Evolutionary conservation across 2,329 filamentous ascomycete species (phyloP).

Genomic region (Verticillium nonalfalfae): DNA sequence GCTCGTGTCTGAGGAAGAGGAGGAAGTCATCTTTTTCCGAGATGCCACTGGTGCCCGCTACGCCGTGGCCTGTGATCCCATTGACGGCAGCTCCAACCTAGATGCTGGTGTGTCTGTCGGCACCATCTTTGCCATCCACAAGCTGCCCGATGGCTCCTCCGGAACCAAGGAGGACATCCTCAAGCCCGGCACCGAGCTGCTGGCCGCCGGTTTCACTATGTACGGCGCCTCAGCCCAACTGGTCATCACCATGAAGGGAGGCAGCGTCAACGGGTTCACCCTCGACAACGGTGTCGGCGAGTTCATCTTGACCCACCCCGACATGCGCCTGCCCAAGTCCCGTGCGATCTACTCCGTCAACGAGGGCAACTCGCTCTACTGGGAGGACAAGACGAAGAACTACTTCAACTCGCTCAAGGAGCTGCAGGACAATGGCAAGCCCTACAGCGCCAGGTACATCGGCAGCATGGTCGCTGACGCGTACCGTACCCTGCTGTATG

Average conservation of each 20-base stretch:
- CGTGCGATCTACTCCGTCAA: conserved; percentile 95
- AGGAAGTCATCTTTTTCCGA: conserved; percentile 84
- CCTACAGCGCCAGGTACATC: conserved; percentile 93
- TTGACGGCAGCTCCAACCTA: conserved; percentile 95
- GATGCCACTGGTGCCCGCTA: conserved; percentile 73
- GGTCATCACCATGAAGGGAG: conserved; percentile 93
- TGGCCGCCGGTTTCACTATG: conserved; percentile 99
- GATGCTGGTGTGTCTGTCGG: conserved; percentile 97
- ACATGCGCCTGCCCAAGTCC: conserved; percentile 80
- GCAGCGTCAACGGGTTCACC: conserved; percentile 93
- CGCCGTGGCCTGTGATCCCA: conserved; percentile 94
- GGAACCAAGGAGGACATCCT: conserved; percentile 82
- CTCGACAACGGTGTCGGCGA: conserved; percentile 94
- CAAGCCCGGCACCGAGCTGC: conserved; percentile 81
- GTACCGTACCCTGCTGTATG: conserved; percentile 91
- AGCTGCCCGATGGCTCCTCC: conserved; percentile 69
- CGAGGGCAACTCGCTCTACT: conserved; percentile 96
- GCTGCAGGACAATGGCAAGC: conserved; percentile 69
- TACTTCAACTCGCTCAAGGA: conserved; percentile 90
- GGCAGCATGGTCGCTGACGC: conserved; percentile 98
- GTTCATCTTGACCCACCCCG: conserved; percentile 95
- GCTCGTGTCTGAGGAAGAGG: conserved; percentile 96
- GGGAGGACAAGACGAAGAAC: conserved; percentile 78
- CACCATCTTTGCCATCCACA: conserved; percentile 94
- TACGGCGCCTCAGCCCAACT: conserved; percentile 96